These are phyloP conservation scores for Flaveria trinervia DNA, from an alignment of 129 eudicot genomes.

Conservation along the genomic window DNA sequence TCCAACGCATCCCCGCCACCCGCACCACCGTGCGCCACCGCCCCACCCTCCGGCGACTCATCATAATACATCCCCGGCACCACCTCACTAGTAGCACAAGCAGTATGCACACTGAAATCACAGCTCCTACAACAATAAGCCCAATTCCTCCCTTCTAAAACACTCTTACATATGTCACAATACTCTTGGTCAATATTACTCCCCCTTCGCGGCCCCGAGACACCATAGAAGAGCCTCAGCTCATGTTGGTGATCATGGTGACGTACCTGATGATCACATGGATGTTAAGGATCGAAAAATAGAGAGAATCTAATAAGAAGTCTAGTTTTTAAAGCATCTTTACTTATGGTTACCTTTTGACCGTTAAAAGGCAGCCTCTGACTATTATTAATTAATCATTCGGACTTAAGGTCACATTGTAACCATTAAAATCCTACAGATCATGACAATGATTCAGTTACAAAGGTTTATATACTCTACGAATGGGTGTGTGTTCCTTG, in stretches of 20 bases:
- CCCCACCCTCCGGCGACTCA: constrained; percentile 24
- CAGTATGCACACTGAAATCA: constrained; percentile 56
- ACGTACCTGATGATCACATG: background rate
- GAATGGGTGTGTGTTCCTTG: too few relatives aligned
- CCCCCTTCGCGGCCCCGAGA: constrained; percentile 17
- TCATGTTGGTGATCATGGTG: constrained; percentile 58
- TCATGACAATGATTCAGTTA: too few relatives aligned
- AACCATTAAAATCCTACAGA: too few relatives aligned
- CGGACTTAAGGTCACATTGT: too few relatives aligned
- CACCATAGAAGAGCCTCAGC: constrained; percentile 30
- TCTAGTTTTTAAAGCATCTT: too few relatives aligned
- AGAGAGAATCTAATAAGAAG: too few relatives aligned
- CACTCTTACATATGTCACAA: constrained; percentile 48
- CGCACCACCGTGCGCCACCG: background rate
- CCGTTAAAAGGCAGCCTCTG: too few relatives aligned
- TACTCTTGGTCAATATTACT: constrained; percentile 26
- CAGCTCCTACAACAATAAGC: constrained; percentile 49
- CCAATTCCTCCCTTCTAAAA: constrained; percentile 46
- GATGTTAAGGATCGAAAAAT: too few relatives aligned
- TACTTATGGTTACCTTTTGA: too few relatives aligned
- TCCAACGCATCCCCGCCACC: constrained; percentile 34
- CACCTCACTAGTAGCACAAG: constrained; percentile 66
- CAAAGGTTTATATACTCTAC: too few relatives aligned
- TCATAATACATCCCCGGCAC: constrained; percentile 57
- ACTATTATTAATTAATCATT: too few relatives aligned